Evolutionary conservation across 306 rosid genomes (phyloP), one percentile per base, ranked within the genome.

Genomic region (Corylus heterophylla): DNA sequence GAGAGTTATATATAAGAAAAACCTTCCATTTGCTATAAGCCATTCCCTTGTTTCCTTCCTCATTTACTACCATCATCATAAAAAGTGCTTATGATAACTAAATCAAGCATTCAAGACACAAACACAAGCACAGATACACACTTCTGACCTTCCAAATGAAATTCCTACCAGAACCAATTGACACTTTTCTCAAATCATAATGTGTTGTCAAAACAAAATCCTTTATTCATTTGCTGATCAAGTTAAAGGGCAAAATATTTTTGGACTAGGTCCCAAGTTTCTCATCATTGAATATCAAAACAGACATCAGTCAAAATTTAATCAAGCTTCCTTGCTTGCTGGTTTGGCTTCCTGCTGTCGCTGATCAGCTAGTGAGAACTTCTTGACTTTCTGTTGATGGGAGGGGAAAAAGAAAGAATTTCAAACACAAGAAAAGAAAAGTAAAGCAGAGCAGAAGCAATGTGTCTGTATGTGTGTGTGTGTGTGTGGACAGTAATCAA

Each of bases 341-440:
- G 84, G 78, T 48, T 87, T 86, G 67, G 89, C 81, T 76, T 84
- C 87, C 77, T 85, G 79, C 63, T 79, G 84, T 70, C 82, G 87
- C 76, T 87, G 89, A 63, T 84, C 91, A 69, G 91, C 87, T 27
- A 92, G 81, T 55, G 90, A 87, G 83, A 95, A 95, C 79, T 85
- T 92, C 88, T 89, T 92, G 86, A 92, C 98, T 81, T 92, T 95
- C 98, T 95, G 94, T 78, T 37, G 72, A 42, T 6, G 74, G 72
- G 45, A 59, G 79, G 62, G 7, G 48, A 20, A 82, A 74, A 7
- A 74, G 22, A 61, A 66, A 18, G 7, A 39, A 50, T 10, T 31
- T 11, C 13, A 55, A 59, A 52, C 56, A 59, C 42, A 71, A 45
- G 5, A 12, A 12, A 45, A 20, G 16, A 18, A 49, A 49, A 39